These are phyloP conservation scores for Acacia melanoxylon DNA, from an alignment of 306 rosid species.

Conservation along the genomic window DNA sequence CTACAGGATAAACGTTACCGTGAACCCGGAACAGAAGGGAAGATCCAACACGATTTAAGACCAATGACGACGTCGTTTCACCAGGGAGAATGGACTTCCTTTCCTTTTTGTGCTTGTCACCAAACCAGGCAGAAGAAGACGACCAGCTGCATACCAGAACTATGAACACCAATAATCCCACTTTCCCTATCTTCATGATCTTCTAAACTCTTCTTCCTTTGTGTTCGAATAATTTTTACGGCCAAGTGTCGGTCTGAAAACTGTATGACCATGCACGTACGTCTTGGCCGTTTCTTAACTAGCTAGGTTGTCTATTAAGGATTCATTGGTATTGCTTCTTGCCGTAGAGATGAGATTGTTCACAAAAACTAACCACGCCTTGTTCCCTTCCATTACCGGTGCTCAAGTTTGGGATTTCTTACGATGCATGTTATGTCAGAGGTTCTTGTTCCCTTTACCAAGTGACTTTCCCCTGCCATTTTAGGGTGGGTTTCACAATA, in stretches of 20 bases:
- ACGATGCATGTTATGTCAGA: constrained; percentile 7
- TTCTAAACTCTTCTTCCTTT: background rate
- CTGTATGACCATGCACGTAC: background rate
- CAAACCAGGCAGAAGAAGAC: constrained; percentile 64
- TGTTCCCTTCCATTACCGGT: constrained; percentile 12
- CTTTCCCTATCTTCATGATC: constrained; percentile 36
- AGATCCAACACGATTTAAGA: constrained; percentile 51
- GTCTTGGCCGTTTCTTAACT: background rate
- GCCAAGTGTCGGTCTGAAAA: too few species aligned
- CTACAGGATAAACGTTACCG: constrained; percentile 87
- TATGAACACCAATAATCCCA: constrained; percentile 29
- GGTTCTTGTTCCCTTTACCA: constrained; percentile 30
- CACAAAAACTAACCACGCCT: constrained; percentile 13
- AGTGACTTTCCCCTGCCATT: background rate
- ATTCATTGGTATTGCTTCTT: constrained; percentile 47
- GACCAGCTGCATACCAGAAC: constrained; percentile 39
- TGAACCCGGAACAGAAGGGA: constrained; percentile 68
- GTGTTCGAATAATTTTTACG: background rate
- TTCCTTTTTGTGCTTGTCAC: constrained; percentile 36
- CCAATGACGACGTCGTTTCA: constrained; percentile 45
- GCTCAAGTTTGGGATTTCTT: constrained; percentile 36
- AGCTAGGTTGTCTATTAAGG: constrained; percentile 32
- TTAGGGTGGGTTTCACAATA: background rate
- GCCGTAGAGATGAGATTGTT: constrained; percentile 23
- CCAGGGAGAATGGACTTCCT: constrained; percentile 44